Evolutionary conservation across 306 rosid species (phyloP), one percentile per base, ranked within the genome.

Genomic region (Geum urbanum): DNA sequence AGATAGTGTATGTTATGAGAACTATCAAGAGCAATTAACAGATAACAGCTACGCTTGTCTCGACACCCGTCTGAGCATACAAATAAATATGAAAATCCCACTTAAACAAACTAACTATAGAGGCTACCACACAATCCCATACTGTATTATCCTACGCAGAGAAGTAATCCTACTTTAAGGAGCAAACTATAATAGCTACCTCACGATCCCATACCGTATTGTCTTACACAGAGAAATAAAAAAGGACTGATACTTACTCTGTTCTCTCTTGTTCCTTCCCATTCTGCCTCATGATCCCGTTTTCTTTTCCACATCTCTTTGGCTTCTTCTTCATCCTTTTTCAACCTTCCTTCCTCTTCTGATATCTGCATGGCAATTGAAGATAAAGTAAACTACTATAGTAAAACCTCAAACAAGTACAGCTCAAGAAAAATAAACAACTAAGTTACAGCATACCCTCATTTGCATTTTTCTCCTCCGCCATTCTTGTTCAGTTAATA

Each of bases 251-350:
- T 72, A 79, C 96, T 77, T 80, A 95, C 97, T 91, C 99, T 80
- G 57, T 91, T 19, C 73, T 95, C 99, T 82, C 99, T 85, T 60
- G 99, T 95, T 80, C 97, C 96, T 89, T 95, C 99, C 99, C 99
- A 95, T 75, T 89, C 88, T 83, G 91, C 99, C 81, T 95, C 97
- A 53, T 88, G 97, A 70, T 95, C 97, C 41, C 97, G 96, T 86
- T 91, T 95, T 81, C 94, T 88, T 79, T 95, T 95, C 99, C 96
- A 91, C 95, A 95, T 89, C 82, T 95, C 99, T 74, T 91, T 95
- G 55, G 87, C 83, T 71, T 95, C 97, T 84, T 91, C 99, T 82
- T 91, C 99, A 24, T 89, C 97, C 77, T 80, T 89, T 84, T 95
- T 95, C 84, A 91, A 84, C 83, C 99, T 84, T 71, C 99, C 99